Conservation (phyloP, 2,329 filamentous ascomycete genomes). For the Epichloe baconii region DNA sequence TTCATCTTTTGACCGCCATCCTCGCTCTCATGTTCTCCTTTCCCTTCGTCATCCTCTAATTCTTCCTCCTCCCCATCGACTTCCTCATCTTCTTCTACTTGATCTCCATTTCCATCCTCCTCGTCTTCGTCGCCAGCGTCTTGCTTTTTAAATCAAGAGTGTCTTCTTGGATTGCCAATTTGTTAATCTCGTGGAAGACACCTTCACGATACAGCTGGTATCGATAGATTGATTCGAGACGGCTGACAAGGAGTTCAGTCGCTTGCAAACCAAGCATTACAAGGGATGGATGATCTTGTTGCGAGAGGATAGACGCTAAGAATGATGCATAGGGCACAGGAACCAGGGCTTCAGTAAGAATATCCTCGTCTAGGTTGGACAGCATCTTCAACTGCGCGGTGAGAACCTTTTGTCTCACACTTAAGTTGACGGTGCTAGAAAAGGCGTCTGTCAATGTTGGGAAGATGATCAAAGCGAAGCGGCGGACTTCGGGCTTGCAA, state of each 20-base stretch:
- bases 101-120: conserved; percentile 7
- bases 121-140: conserved; percentile 9
- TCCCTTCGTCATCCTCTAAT: not conserved
- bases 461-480: conserved; percentile 85
- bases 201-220: conserved; percentile 97
- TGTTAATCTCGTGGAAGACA: conserved; percentile 81
- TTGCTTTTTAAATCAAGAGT: conserved; percentile 1
- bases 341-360: conserved; percentile 74
- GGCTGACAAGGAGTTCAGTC: conserved; percentile 72
- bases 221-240: conserved; percentile 77
- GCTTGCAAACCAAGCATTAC: conserved; percentile 82
- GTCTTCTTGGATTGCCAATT: conserved; percentile 48
- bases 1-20: conserved; percentile 12
- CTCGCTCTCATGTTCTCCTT: not conserved
- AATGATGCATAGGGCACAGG: conserved; percentile 93
- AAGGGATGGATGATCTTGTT: conserved; percentile 80
- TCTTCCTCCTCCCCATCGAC: conserved; percentile 1
- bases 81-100: conserved; percentile 13
- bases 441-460: conserved; percentile 94
- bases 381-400: conserved; percentile 97
- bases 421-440: conserved; percentile 92
- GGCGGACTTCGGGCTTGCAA: conserved; percentile 78
- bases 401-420: conserved; percentile 87
- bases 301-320: conserved; percentile 84
- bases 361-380: conserved; percentile 75